phyloP scores from a whole-genome alignment of 2,329 filamentous ascomycete species.

The Fusarium bulbicola region DNA sequence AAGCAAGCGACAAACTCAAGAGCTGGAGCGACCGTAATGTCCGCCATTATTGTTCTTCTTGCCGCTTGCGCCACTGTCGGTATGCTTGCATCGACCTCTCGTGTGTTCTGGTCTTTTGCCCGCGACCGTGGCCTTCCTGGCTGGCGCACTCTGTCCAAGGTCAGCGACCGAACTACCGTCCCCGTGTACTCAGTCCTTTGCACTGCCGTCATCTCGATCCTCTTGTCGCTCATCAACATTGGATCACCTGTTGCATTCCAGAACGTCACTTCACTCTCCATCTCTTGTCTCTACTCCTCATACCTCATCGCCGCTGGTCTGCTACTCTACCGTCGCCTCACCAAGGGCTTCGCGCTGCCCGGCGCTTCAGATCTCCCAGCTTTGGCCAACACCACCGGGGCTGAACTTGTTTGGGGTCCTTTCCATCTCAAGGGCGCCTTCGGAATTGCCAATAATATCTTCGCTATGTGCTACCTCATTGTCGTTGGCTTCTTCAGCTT shows the following conservation, averaged over 20 bases:
- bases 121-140: conserved; percentile 46
- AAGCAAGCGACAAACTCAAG: conserved; percentile 58
- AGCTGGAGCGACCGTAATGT: conserved; percentile 60
- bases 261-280: conserved; percentile 45
- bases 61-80: conserved; percentile 59
- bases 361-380: conserved; percentile 38
- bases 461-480: conserved; percentile 61
- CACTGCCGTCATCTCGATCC: conserved; percentile 41
- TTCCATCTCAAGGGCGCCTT: conserved; percentile 61
- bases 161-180: conserved; percentile 41
- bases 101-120: conserved; percentile 64
- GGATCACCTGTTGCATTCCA: conserved; percentile 45
- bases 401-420: conserved; percentile 59
- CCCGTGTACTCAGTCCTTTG: conserved; percentile 42
- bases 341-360: conserved; percentile 41
- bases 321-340: conserved; percentile 44
- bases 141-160: conserved; percentile 42
- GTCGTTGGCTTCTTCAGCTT: conserved; percentile 67
- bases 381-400: conserved; percentile 42
- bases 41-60: conserved; percentile 58
- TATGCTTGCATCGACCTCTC: conserved; percentile 65
- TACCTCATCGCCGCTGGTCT: conserved; percentile 44
- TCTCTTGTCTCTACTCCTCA: conserved; percentile 44
- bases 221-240: conserved; percentile 48
- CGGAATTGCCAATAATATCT: conserved; percentile 63